Evolutionary conservation across 345 rosid species (phyloP).

Genomic region (Salix udensis): DNA sequence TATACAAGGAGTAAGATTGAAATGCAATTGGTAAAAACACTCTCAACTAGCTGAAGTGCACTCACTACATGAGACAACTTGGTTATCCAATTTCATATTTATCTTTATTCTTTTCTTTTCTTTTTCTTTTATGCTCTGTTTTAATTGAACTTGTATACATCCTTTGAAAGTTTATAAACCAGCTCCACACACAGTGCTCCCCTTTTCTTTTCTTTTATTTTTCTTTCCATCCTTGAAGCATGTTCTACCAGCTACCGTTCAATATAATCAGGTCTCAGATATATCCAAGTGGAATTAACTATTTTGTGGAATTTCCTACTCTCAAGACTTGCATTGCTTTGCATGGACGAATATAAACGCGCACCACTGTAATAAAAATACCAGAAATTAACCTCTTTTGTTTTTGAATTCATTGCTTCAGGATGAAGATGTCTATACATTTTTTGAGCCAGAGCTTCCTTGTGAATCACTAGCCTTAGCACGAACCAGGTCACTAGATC

Average conservation of each 20-base stretch:
- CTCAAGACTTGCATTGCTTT: no score
- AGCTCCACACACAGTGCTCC: no score
- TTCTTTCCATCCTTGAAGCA: no score
- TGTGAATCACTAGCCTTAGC: constrained; percentile 8
- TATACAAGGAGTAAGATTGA: background rate
- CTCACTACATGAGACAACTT: background rate
- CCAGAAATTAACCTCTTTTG: background rate
- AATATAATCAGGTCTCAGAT: no score
- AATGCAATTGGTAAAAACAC: background rate
- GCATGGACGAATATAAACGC: no score
- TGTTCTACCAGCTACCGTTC: no score
- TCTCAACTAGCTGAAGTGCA: background rate
- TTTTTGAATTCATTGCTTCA: constrained; percentile 21
- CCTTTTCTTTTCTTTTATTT: no score
- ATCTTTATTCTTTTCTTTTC: background rate
- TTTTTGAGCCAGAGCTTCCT: constrained; percentile 59
- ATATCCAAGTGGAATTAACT: no score
- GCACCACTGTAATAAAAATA: background rate
- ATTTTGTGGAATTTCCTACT: no score
- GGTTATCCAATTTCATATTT: background rate
- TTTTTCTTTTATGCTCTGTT: no score
- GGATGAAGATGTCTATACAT: constrained; percentile 60
- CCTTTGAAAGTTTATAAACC: no score
- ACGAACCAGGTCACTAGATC: constrained; percentile 14
- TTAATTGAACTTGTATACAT: no score